Evolutionary conservation across 2,329 filamentous ascomycete genomes (phyloP).

Genomic region (Knoxdaviesia capensis): DNA sequence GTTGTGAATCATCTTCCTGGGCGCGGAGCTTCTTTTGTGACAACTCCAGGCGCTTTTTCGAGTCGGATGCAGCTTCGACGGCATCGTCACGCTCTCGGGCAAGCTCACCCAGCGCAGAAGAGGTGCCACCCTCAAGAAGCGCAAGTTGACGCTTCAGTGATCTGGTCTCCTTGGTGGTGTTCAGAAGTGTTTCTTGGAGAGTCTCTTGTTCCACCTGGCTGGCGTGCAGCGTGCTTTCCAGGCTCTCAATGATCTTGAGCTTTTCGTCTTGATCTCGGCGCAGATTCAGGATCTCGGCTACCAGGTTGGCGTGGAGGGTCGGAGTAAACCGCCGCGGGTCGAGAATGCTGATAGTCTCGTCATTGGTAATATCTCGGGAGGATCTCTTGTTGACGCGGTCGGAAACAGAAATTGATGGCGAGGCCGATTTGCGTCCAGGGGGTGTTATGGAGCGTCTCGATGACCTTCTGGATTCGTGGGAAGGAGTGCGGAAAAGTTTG

Average conservation of each 20-base stretch:
- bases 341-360: conserved; percentile 54
- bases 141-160: conserved; percentile 71
- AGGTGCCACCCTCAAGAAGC: conserved; percentile 70
- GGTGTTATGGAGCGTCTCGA: conserved; percentile 48
- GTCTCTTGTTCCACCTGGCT: conserved; percentile 56
- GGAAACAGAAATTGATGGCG: conserved; percentile 23
- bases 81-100: conserved; percentile 73
- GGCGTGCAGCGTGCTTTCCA: conserved; percentile 57
- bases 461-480: conserved; percentile 35
- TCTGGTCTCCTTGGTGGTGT: conserved; percentile 54
- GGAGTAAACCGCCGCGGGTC: conserved; percentile 90
- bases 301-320: conserved; percentile 80
- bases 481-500: conserved; percentile 54
- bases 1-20: conserved; percentile 68
- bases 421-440: conserved; percentile 32
- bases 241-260: conserved; percentile 61
- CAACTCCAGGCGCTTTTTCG: conserved; percentile 56
- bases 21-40: conserved; percentile 57
- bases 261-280: conserved; percentile 84
- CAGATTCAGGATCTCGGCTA: conserved; percentile 79
- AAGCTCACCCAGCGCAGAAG: conserved; percentile 67
- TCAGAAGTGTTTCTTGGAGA: conserved; percentile 39
- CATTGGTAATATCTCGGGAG: conserved; percentile 36
- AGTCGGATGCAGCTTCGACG: conserved; percentile 49
- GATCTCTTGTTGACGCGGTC: conserved; percentile 27